phyloP scores from a whole-genome alignment of 2,329 filamentous ascomycete genomes.

The Xylariomycetidae sp. region DNA sequence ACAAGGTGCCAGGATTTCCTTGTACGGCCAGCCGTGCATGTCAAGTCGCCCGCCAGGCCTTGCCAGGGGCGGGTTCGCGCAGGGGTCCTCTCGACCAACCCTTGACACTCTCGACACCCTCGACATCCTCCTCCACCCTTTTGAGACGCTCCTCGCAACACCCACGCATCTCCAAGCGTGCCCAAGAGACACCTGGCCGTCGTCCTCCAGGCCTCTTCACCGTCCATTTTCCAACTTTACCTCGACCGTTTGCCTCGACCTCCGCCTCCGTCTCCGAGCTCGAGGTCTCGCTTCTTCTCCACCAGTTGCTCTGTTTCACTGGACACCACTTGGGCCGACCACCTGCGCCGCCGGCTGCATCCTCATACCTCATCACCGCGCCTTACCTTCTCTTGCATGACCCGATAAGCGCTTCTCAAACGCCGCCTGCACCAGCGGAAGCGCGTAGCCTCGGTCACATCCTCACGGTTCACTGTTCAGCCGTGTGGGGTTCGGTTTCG shows the following conservation, averaged over 20 bases:
- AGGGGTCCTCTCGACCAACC: constrained; percentile 17
- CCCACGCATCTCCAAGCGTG: too few relatives aligned
- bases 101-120: constrained; percentile 23
- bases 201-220: constrained; percentile 22
- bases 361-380: too few relatives aligned
- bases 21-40: constrained; percentile 19
- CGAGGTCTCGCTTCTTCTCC: constrained; percentile 23
- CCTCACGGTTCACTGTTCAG: too few relatives aligned
- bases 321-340: constrained; percentile 6
- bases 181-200: too few relatives aligned
- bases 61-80: constrained; percentile 11
- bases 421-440: too few relatives aligned
- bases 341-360: too few relatives aligned
- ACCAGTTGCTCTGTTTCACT: constrained; percentile 11
- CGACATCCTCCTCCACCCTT: constrained; percentile 32
- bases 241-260: too few relatives aligned
- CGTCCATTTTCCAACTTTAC: constrained; percentile 21
- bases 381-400: too few relatives aligned
- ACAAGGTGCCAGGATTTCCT: constrained; percentile 14
- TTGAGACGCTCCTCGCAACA: constrained; percentile 37
- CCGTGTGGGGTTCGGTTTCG: too few relatives aligned
- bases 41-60: constrained; percentile 17
- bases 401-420: too few relatives aligned
- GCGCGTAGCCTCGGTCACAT: too few relatives aligned
- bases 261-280: too few relatives aligned